These are phyloP conservation scores for Tricholoma bakamatsutake DNA, from an alignment of 768 basidiomycete genomes.

Conservation along the genomic window DNA sequence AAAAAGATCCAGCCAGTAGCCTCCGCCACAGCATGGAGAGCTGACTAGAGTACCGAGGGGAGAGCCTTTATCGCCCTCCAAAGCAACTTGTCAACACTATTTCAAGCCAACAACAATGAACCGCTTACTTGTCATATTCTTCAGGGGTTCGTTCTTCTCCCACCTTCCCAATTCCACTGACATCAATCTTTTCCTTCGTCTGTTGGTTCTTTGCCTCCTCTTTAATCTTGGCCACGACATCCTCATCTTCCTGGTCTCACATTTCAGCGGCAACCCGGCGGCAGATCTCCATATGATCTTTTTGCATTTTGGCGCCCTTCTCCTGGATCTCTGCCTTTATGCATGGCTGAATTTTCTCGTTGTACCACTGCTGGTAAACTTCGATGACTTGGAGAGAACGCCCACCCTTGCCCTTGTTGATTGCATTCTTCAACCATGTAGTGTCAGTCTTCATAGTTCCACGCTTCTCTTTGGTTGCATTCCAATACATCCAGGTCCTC, in stretches of 20 bases:
- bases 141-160: not conserved
- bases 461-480: not conserved
- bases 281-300: not conserved
- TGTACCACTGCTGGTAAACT: not conserved
- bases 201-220: constrained; percentile 52
- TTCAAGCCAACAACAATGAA: not conserved
- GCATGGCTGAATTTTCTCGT: not conserved
- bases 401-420: not conserved
- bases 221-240: constrained; percentile 48
- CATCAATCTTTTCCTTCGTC: constrained; percentile 25
- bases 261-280: not conserved
- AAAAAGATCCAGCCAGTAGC: constrained; percentile 1
- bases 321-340: not conserved
- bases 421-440: not conserved
- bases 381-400: not conserved
- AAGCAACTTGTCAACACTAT: not conserved
- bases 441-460: not conserved
- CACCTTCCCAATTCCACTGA: not conserved
- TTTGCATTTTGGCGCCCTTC: not conserved
- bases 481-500: not conserved
- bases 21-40: not conserved
- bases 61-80: not conserved
- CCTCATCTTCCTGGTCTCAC: not conserved
- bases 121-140: not conserved
- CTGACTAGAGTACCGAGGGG: not conserved